Evolutionary conservation across 2,329 filamentous ascomycete species (phyloP), one percentile per base, ranked within the genome.

Genomic region (Cordyceps javanica): DNA sequence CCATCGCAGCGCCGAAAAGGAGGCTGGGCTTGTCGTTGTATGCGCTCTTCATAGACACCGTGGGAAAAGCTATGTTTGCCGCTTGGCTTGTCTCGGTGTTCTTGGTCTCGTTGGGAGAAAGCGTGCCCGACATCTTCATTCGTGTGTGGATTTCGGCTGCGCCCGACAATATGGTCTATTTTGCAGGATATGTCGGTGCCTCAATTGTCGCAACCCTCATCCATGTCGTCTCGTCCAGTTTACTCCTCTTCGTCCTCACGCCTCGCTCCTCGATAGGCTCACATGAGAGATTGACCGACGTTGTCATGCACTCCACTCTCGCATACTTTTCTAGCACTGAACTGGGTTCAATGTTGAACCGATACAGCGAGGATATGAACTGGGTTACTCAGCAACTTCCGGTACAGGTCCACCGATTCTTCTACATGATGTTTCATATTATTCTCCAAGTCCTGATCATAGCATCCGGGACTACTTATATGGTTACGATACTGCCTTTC

Each of bases 361-460:
- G 48, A 34, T 58, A 44, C 32, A 52, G 16, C 38, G 14, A 53
- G 11, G 48, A 53, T 10, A 63, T 68, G 13, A 62, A 62, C 25
- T 23, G 65, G 2, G 57, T 67, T 8, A 64, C 66, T n/a, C 59
- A 55, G 6, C 58, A 63, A 42, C 51, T 68, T 5, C 65, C 62
- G n/a, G 10, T 0, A 51, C 52, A 3, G 50, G 53, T n/a, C 28
- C 60, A 21, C 39, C 60, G 16, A 58, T 57, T 34, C 21, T 42
- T 38, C 11, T 45, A 30, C 26, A 19, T 39, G 34, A 13, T 50
- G 38, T 41, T 38, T 44, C 26, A 39, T 19, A 9, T 30, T 16
- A 44, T 45, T n/a, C 25, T 34, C 11, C 25, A 53, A 10, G 25
- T 23, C 14, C 7, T 5, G 13, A 34, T 23, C 3, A 42, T 14